Conservation (phyloP, 805 yeast species). For the Candida pseudoglaebosa region DNA sequence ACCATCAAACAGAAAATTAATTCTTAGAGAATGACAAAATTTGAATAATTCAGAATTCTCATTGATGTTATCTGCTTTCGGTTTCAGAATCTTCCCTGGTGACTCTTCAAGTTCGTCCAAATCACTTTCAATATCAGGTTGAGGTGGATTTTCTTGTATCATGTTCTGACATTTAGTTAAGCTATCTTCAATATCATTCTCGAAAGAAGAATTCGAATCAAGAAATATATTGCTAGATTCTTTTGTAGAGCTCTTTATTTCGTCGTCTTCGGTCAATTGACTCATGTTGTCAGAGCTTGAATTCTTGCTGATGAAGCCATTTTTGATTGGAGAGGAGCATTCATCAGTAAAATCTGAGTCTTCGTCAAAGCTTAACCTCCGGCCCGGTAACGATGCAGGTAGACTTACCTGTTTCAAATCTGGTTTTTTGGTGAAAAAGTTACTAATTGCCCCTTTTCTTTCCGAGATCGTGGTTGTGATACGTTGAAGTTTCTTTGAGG, state of each 20-base stretch:
- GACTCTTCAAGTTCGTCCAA: slow-evolving; percentile 38
- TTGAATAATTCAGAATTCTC: slow-evolving; percentile 1
- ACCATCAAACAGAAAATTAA: slow-evolving; percentile 5
- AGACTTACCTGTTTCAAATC: slow-evolving; percentile 8
- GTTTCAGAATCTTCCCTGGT: slow-evolving; percentile 22
- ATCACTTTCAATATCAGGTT: neutral
- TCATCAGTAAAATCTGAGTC: slow-evolving; percentile 30
- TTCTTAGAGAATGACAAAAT: slow-evolving; percentile 4
- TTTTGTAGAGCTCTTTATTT: neutral
- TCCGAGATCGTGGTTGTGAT: slow-evolving; percentile 1
- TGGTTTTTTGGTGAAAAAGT: slow-evolving; percentile 2
- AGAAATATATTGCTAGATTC: slow-evolving; percentile 1
- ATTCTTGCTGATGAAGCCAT: slow-evolving; percentile 8
- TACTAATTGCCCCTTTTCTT: neutral
- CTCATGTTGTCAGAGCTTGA: neutral
- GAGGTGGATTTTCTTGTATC: neutral
- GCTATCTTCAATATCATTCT: slow-evolving; percentile 5
- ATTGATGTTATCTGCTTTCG: neutral
- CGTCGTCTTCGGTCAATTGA: slow-evolving; percentile 15
- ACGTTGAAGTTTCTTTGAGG: slow-evolving; percentile 10
- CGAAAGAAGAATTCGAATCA: neutral
- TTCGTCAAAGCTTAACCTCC: slow-evolving; percentile 12
- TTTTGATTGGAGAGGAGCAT: slow-evolving; percentile 20
- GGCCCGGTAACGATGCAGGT: slow-evolving; percentile 5
- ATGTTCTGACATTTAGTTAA: slow-evolving; percentile 1